Evolutionary conservation across 768 basidiomycete genomes (phyloP), one percentile per base, ranked within the genome.

Genomic region (Rickenella mellea): DNA sequence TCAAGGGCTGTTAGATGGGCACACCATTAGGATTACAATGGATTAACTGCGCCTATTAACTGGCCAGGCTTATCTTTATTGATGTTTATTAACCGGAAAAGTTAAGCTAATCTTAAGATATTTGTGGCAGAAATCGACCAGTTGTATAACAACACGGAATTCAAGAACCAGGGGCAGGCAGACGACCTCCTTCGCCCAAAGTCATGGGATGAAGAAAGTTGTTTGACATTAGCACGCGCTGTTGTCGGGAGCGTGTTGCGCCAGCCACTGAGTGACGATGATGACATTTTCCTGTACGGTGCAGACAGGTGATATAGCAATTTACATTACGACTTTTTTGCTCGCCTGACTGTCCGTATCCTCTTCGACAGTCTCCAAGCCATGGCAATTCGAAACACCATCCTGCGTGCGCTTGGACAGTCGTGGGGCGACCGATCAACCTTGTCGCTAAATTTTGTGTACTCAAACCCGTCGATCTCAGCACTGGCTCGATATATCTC

Each of bases 261-360:
- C 6, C 35, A 31, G 2, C 27, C 41, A 1, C 35, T 64, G 10
- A 37, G 40, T 4, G 67, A 69, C 43, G 44, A 48, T 1, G 63
- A 60, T 15, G 66, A 69, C 41, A 41, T 71, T 20, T 68, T 70
- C 46, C 57, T 61, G 36, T 41, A 58, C 27, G 68, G 68, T 4
- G 65, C 52, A 17, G 54, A 55, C 42, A 55, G 54, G 54, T 51
- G 2, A 7, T 17, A 10, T 17, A 14, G 4, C 10, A 17, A 10
- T 11, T 3, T 36, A 9, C n/a, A n/a, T n/a, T n/a, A n/a, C n/a
- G n/a, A n/a, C n/a, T n/a, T n/a, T n/a, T n/a, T n/a, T n/a, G n/a
- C n/a, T n/a, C n/a, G n/a, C n/a, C n/a, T n/a, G 11, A 38, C 17
- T 20, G 11, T 25, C 31, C 14, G 20, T 12, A 15, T 42, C 28